Base-by-base conservation (phyloP, 164 flowering plant genomes). In the Sextonia rubra region DNA sequence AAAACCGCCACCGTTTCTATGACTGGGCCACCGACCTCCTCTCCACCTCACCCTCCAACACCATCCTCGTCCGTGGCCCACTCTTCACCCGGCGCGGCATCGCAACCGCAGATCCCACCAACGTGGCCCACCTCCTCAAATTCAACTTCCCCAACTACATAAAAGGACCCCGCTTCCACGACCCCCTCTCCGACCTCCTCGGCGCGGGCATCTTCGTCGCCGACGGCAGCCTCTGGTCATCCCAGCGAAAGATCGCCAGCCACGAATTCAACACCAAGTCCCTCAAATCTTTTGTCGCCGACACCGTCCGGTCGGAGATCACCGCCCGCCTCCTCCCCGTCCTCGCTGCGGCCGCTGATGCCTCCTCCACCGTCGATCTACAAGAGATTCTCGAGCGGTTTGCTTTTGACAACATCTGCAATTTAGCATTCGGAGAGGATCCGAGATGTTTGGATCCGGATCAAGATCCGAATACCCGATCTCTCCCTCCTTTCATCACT, bases 11-110 rank as follows among this genome's bases (percentile, higher is more conserved):
- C 76, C 85, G 86, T 55, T 80, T 86, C 82, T 83, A 78, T 68
- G 89, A 86, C 68, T 86, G 89, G 89, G 79, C 78, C 25, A 8
- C 85, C n/a, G 84, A 81, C 48, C 44, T 82, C 81, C 83, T 86
- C 74, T 78, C 84, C 17, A 12, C 12, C 20, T 73, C 84, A 60
- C 84, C 87, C 0, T 76, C 87, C 0, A 73, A 74, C 49, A 86
- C 88, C 44, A 70, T 86, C 77, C 79, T 74, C 68, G 79, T 80
- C 76, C 67, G 64, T 47, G 61, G 73, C 56, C 72, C 77, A 66
- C 78, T 84, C 69, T 48, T 30, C 81, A 74, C 78, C 78, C 67
- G 78, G 24, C 77, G 47, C 29, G 83, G 83, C 70, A 25, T 82
- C 71, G 78, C 81, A 75, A 85, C 87, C 18, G 80, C 87, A 68